phyloP scores from a whole-genome alignment of 176 grass and related monocot genomes.

The Triticum timopheevii region DNA sequence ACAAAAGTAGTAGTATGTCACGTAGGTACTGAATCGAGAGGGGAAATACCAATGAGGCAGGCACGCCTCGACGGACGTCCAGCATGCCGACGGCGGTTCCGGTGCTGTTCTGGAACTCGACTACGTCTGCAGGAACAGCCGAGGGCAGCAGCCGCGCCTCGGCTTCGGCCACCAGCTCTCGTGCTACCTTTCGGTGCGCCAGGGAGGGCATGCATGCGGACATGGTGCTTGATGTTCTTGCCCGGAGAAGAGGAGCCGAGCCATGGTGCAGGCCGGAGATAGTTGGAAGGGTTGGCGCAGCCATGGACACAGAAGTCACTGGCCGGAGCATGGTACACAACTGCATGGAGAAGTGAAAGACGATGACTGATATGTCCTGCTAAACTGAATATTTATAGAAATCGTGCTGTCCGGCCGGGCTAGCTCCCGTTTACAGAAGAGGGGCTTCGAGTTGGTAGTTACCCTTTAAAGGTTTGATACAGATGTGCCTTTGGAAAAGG shows the following conservation, averaged over 20 bases:
- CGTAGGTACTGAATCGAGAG: background rate
- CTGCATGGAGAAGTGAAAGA: too few relatives aligned
- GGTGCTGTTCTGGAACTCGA: slow-evolving; percentile 46
- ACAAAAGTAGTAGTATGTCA: background rate
- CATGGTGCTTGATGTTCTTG: slow-evolving; percentile 10
- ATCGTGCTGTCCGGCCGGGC: too few relatives aligned
- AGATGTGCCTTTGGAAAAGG: too few relatives aligned
- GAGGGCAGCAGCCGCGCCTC: slow-evolving; percentile 61
- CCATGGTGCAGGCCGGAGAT: background rate
- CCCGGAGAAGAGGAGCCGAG: background rate
- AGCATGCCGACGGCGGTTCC: slow-evolving; percentile 53
- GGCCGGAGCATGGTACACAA: background rate
- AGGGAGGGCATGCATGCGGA: slow-evolving; percentile 38
- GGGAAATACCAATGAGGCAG: slow-evolving; percentile 44
- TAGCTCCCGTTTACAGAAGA: too few relatives aligned
- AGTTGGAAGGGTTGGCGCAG: background rate
- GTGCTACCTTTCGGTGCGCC: slow-evolving; percentile 55
- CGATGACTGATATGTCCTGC: too few relatives aligned
- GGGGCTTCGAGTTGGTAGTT: too few relatives aligned
- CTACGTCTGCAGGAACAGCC: slow-evolving; percentile 57
- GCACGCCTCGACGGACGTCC: slow-evolving; percentile 53
- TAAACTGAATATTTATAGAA: too few relatives aligned
- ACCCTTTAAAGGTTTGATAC: too few relatives aligned
- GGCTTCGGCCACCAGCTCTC: slow-evolving; percentile 27
- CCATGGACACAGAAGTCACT: too few relatives aligned